These are phyloP conservation scores for Xylariaceae sp. DNA, from an alignment of 2,329 filamentous ascomycete species.

Conservation along the genomic window DNA sequence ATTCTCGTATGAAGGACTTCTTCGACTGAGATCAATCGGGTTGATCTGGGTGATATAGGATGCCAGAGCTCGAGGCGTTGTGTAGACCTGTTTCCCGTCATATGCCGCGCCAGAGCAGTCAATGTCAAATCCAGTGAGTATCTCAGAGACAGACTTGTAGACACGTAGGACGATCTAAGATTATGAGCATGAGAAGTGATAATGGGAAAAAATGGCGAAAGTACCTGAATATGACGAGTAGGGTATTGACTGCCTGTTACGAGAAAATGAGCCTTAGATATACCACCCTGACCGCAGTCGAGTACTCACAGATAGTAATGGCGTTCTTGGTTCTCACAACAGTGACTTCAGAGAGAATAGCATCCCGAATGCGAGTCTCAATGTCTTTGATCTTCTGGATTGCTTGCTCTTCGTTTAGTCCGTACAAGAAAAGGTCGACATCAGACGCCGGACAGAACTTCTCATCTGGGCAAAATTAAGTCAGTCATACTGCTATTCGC, in stretches of 20 bases:
- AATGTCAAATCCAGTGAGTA: slow-evolving; percentile 87
- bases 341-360: slow-evolving; percentile 82
- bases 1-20: slow-evolving; percentile 88
- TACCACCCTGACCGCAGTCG: background rate
- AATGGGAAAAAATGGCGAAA: background rate
- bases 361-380: slow-evolving; percentile 75
- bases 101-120: slow-evolving; percentile 84
- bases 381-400: slow-evolving; percentile 86
- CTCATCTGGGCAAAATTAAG: slow-evolving; percentile 31
- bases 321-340: slow-evolving; percentile 87
- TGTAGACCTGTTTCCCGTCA: slow-evolving; percentile 80
- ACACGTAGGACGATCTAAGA: slow-evolving; percentile 75
- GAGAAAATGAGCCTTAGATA: slow-evolving; percentile 3
- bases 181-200: slow-evolving; percentile 3
- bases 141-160: slow-evolving; percentile 84
- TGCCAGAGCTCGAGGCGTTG: slow-evolving; percentile 76
- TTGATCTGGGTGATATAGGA: slow-evolving; percentile 86
- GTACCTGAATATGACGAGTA: slow-evolving; percentile 75
- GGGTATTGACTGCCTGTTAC: slow-evolving; percentile 75
- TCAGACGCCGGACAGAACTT: slow-evolving; percentile 72
- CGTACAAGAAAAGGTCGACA: slow-evolving; percentile 86
- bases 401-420: slow-evolving; percentile 76
- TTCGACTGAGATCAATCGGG: slow-evolving; percentile 76
- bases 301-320: slow-evolving; percentile 70
- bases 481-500: slow-evolving; percentile 13